phyloP scores from a whole-genome alignment of 805 yeast genomes.

The Yamadazyma phyllophila region DNA sequence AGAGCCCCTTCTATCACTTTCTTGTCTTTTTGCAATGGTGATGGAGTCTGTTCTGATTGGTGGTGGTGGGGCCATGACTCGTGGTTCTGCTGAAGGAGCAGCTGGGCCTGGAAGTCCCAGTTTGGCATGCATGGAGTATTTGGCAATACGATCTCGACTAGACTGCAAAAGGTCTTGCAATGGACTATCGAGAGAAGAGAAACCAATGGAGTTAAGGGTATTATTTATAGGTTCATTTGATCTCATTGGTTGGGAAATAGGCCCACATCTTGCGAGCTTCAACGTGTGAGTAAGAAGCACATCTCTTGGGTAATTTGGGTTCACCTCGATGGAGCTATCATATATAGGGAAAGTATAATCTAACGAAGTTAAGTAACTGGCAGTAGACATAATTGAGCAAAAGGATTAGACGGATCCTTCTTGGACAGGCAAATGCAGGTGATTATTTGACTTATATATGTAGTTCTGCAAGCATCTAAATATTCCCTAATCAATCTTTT shows the following conservation, averaged over 20 bases:
- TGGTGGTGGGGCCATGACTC: neutral
- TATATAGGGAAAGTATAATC: conserved; percentile 15
- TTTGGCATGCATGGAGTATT: neutral
- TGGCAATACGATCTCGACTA: conserved; percentile 1
- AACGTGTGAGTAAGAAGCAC: conserved; percentile 18
- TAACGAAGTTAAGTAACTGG: conserved; percentile 11
- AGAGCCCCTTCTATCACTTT: neutral
- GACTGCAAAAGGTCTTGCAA: conserved; percentile 2
- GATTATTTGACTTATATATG: neutral
- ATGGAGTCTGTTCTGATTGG: conserved; percentile 1
- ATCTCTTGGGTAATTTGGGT: conserved; percentile 15
- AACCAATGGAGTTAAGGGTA: neutral
- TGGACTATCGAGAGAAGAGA: conserved; percentile 2
- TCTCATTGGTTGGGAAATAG: conserved; percentile 1
- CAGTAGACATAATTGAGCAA: neutral
- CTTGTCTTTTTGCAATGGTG: conserved; percentile 4
- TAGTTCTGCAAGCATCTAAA: neutral
- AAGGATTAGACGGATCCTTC: neutral
- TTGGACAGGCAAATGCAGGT: neutral
- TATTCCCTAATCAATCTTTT: neutral
- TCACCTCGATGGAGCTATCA: conserved; percentile 10
- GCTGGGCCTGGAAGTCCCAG: neutral
- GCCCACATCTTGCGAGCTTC: conserved; percentile 16
- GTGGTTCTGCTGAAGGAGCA: neutral
- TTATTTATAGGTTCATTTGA: conserved; percentile 4